Evolutionary conservation across 2,329 filamentous ascomycete genomes (phyloP), one percentile per base, ranked within the genome.

Genomic region (Ceratocystis destructans): DNA sequence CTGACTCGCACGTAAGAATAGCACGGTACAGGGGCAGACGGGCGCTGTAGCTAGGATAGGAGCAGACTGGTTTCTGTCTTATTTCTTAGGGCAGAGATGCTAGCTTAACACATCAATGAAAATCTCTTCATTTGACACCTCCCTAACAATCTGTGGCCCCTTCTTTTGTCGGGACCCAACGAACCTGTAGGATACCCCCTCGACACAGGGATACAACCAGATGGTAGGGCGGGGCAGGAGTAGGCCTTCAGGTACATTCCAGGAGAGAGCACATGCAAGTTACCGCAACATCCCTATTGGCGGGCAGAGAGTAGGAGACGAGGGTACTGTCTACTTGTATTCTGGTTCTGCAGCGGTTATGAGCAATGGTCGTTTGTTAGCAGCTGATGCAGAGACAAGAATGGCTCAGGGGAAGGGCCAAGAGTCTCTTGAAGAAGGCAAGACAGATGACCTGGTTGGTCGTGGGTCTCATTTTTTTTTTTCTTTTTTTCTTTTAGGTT

Each of bases 341-440:
- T 41, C 15, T 37, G 7, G n/a, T 59, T 20, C 55, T 59, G 10
- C 25, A 59, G n/a, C 17, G 33, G 7, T 8, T 8, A 10, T 59
- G 15, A 59, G 55, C 0, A 37, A 10, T 37, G 17, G 55, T 33
- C 20, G 28, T 57, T 57, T 57, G 53, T 41, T 57, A 59, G 55
- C 12, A 59, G 55, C 55, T 59, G 55, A 59, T 37, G 15, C 55
- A 31, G 55, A 59, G 28, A 59, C 55, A 59, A 22, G 7, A 37
- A 59, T 59, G 31, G 15, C 31, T 59, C 55, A 59, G 55, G 55
- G 55, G 55, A 59, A 22, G 55, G 12, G 48, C 48, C 10, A 53
- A 5, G 20, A 53, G 25, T 53, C 22, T 10, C n/a, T 22, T 1
- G n/a, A 53, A 25, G n/a, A 25, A 10, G 48, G 5, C n/a, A 12